A percentile compares a stretch with the other conserved stretches of the same genome.
These are phyloP conservation scores for Fragilariopsis cylindrus DNA, from an alignment of 108 stramenopile genomes.

Conservation along the genomic window DNA sequence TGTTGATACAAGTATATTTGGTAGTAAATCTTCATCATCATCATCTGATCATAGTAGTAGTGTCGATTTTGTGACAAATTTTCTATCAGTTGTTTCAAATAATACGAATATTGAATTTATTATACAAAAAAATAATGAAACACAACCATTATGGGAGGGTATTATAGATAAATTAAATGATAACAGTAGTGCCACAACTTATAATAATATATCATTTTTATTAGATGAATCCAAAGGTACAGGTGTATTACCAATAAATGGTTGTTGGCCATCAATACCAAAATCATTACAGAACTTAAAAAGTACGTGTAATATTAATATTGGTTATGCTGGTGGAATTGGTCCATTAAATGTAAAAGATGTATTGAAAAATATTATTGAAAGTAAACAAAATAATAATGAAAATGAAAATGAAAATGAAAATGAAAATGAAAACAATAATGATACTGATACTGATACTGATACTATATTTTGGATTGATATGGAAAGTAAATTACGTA, in stretches of 20 bases:
- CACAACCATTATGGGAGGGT: conserved; percentile 76
- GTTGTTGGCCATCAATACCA: conserved; percentile 41
- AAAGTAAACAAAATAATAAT: conserved; percentile 23
- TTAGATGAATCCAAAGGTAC: conserved; percentile 88
- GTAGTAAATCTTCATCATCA: background rate
- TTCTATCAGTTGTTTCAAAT: conserved; percentile 39
- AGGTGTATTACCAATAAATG: conserved; percentile 46
- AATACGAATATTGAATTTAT: conserved; percentile 86
- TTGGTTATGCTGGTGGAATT: conserved; percentile 91
- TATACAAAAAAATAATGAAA: conserved; percentile 91
- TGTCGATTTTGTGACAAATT: conserved; percentile 43
- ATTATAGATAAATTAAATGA: conserved; percentile 20
- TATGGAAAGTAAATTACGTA: conserved; percentile 87
- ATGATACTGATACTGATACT: background rate
- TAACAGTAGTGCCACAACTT: conserved; percentile 15
- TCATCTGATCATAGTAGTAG: no score
- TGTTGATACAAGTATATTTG: conserved; percentile 71
- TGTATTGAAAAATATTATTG: conserved; percentile 53
- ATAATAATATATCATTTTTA: conserved; percentile 70
- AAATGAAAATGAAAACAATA: background rate
- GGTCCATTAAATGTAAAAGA: conserved; percentile 71
- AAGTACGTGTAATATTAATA: conserved; percentile 16
- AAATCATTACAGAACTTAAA: conserved; percentile 24
- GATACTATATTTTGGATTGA: conserved; percentile 77
- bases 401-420: no score